Evolutionary conservation across 257 asterid species (phyloP).

Genomic region (Solanum bulbocastanum): DNA sequence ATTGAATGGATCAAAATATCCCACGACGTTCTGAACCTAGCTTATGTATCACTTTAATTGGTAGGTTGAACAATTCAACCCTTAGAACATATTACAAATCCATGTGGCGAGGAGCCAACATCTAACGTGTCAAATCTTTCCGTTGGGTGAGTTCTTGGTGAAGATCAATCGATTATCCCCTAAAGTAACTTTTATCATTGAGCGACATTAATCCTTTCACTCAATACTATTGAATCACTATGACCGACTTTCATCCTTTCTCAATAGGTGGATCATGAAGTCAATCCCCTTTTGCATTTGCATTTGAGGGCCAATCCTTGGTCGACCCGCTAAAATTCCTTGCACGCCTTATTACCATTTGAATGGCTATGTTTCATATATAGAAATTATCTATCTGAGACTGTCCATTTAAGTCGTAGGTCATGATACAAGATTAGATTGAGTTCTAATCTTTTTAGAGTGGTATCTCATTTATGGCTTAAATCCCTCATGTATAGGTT

Average conservation of each 20-base stretch:
- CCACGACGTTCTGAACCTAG: fast-evolving
- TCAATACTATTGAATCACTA: background rate
- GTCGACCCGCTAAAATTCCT: too few relatives aligned
- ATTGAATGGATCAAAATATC: background rate
- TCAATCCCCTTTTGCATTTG: background rate
- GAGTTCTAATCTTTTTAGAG: background rate
- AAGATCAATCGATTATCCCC: background rate
- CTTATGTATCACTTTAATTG: background rate
- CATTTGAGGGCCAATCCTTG: background rate
- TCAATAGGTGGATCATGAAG: background rate
- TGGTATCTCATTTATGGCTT: background rate
- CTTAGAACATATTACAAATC: background rate
- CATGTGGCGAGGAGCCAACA: background rate
- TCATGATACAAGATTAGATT: background rate
- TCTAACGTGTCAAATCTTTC: background rate
- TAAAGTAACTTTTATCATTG: background rate
- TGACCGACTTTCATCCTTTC: background rate
- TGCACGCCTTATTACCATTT: background rate
- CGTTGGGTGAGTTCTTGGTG: background rate
- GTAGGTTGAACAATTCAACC: background rate
- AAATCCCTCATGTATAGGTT: background rate
- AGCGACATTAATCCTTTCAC: background rate
- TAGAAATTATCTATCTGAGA: background rate
- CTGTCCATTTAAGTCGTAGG: background rate
- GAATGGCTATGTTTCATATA: background rate